Conservation (phyloP, 1,139 yeast genomes). For the Yamadazyma songkhlaensis region DNA sequence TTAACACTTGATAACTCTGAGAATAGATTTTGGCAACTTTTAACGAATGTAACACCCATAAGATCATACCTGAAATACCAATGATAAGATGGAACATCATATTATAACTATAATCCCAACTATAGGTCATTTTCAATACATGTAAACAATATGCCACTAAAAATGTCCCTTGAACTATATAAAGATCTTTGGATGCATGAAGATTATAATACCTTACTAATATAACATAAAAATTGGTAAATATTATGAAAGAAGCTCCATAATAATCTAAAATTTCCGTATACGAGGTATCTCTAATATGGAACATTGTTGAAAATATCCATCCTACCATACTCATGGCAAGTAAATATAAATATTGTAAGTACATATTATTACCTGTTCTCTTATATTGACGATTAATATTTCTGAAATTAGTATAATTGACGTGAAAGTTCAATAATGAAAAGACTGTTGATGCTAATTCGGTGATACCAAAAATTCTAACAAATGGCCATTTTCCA, state of each 20-base stretch:
- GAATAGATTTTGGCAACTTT: constrained; percentile 18
- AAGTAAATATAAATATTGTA: constrained; percentile 31
- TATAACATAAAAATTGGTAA: constrained; percentile 38
- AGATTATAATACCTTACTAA: constrained; percentile 30
- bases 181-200: constrained; percentile 13
- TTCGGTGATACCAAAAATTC: constrained; percentile 41
- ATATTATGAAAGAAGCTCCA: constrained; percentile 43
- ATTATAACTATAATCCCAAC: constrained; percentile 45
- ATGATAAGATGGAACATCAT: constrained; percentile 30
- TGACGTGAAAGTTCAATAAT: constrained; percentile 35
- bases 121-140: constrained; percentile 21
- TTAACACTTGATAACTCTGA: constrained; percentile 24
- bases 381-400: constrained; percentile 25
- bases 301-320: constrained; percentile 39
- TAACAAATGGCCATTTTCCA: constrained; percentile 47
- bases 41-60: constrained; percentile 38
- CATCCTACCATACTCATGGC: constrained; percentile 36
- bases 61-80: constrained; percentile 28
- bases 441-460: constrained; percentile 37
- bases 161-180: constrained; percentile 13
- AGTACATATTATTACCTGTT: constrained; percentile 23
- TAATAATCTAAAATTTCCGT: constrained; percentile 45
- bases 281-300: constrained; percentile 34
- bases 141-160: constrained; percentile 25
- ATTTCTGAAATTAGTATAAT: constrained; percentile 29